Conservation (phyloP, 768 basidiomycete species). For the Lentinula sp. region DNA sequence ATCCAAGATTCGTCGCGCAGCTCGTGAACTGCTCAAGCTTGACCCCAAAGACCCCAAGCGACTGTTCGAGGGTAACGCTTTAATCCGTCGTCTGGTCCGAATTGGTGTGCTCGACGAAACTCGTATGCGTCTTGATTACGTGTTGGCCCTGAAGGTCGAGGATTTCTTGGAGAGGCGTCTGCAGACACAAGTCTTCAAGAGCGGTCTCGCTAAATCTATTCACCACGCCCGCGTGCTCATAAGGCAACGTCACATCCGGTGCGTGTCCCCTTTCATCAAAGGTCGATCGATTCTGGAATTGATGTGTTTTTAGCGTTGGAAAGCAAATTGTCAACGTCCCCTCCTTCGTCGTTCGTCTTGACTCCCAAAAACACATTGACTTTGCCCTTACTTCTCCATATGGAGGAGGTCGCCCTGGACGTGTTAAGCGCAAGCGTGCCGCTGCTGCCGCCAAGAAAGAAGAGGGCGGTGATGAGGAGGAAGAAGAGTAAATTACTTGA, state of each 20-base stretch:
- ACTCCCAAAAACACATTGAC: slow-evolving; percentile 99
- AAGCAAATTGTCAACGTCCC: slow-evolving; percentile 99
- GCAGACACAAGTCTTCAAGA: slow-evolving; percentile 99
- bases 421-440: slow-evolving; percentile 98
- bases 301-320: slow-evolving; percentile 63
- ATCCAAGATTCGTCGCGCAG: slow-evolving; percentile 99
- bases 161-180: slow-evolving; percentile 99
- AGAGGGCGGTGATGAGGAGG: slow-evolving; percentile 85
- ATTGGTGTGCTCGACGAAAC: slow-evolving; percentile 99
- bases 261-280: slow-evolving; percentile 18
- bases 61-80: slow-evolving; percentile 98
- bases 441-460: slow-evolving; percentile 89
- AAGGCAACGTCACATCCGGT: slow-evolving; percentile 98
- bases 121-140: slow-evolving; percentile 99
- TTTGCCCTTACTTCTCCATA: slow-evolving; percentile 96
- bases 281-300: not conserved
- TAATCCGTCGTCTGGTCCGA: slow-evolving; percentile 93
- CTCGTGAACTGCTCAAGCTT: slow-evolving; percentile 99
- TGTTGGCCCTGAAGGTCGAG: slow-evolving; percentile 97
- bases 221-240: slow-evolving; percentile 99
- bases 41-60: slow-evolving; percentile 99
- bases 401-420: slow-evolving; percentile 90
- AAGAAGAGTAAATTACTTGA: slow-evolving; percentile 61
- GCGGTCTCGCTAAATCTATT: slow-evolving; percentile 94
- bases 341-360: slow-evolving; percentile 97